Base-by-base conservation (phyloP, 2,329 filamentous ascomycete genomes). In the Stachybotrys elegans region DNA sequence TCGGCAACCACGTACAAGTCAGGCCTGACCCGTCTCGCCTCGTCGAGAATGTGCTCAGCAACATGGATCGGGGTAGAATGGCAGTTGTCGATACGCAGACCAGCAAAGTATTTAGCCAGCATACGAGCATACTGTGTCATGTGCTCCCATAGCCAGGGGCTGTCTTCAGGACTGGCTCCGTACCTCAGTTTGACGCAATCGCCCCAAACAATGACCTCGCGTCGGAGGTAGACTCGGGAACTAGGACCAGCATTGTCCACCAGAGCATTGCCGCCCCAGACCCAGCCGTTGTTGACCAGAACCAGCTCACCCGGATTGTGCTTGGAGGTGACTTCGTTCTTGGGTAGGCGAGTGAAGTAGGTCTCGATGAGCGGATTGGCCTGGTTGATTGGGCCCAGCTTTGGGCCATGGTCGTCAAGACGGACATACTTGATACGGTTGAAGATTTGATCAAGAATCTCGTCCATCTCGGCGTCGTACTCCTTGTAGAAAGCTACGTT, bases 161-260 rank as follows among this genome's bases (percentile, higher is more conserved):
- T 97, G 61, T 97, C 93, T 43, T 91, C 69, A 0, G 85, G 86
- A 0, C 81, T 75, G 21, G 72, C 76, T 25, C 93, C 93, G 59
- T 97, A 98, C 16, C 93, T 84, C 43, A 98, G 76, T 71, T 98
- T 98, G 50, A 97, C 93, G 61, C 94, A 98, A 61, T 98, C 93
- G 13, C 92, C 91, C 93, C 93, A 98, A 22, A 96, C 87, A 53
- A 98, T 97, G 48, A 98, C 89, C 65, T 98, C 90, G 53, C 93
- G 81, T 42, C 89, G 81, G n/a, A 98, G 77, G 59, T 98, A 98
- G n/a, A 92, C 90, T 44, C 84, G 83, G 8, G 92, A 95, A 38
- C 87, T 75, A 0, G 90, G 86, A 0, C 94, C 94, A 22, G 93
- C 93, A 58, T 97, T 93, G 68, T 98, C 93, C 35, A 88, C 78